Evolutionary conservation across 495 filamentous ascomycete species (phyloP).

Genomic region (Pyrenula aspistea): DNA sequence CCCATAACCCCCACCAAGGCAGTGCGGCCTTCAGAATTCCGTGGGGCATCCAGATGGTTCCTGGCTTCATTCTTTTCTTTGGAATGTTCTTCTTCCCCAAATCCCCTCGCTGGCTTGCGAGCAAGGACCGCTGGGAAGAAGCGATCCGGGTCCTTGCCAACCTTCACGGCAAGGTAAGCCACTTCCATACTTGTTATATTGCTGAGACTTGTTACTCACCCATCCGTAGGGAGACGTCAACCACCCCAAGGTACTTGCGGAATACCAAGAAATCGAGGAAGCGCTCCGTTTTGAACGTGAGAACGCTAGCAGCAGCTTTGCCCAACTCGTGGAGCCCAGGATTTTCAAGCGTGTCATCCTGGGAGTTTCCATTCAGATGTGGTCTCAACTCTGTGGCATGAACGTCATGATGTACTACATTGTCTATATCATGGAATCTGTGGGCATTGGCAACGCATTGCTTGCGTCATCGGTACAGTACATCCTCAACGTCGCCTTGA

Average conservation of each 20-base stretch:
- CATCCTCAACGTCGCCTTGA: constrained; percentile 61
- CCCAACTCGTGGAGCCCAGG: constrained; percentile 44
- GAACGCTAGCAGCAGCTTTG: constrained; percentile 34
- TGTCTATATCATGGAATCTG: constrained; percentile 58
- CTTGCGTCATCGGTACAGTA: constrained; percentile 67
- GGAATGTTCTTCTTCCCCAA: constrained; percentile 63
- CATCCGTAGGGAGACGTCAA: constrained; percentile 11
- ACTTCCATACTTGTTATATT: constrained; percentile 19
- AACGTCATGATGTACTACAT: constrained; percentile 75
- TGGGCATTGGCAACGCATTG: constrained; percentile 50
- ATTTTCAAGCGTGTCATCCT: constrained; percentile 59
- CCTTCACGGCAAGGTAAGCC: constrained; percentile 44
- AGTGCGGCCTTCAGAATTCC: constrained; percentile 53
- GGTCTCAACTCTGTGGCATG: constrained; percentile 64
- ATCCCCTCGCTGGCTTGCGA: constrained; percentile 65
- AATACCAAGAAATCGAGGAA: constrained; percentile 19
- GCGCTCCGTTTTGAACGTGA: constrained; percentile 18
- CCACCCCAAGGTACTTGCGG: constrained; percentile 20
- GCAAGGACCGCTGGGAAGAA: constrained; percentile 68
- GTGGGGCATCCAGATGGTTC: constrained; percentile 62
- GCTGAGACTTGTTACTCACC: constrained; percentile 6
- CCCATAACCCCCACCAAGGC: constrained; percentile 42
- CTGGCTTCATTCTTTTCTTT: constrained; percentile 49
- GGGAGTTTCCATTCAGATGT: constrained; percentile 66
- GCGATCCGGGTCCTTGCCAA: constrained; percentile 46